These are phyloP conservation scores for Mortierella sp. DNA, from an alignment of 371 early-diverging fungal species.

Conservation along the genomic window DNA sequence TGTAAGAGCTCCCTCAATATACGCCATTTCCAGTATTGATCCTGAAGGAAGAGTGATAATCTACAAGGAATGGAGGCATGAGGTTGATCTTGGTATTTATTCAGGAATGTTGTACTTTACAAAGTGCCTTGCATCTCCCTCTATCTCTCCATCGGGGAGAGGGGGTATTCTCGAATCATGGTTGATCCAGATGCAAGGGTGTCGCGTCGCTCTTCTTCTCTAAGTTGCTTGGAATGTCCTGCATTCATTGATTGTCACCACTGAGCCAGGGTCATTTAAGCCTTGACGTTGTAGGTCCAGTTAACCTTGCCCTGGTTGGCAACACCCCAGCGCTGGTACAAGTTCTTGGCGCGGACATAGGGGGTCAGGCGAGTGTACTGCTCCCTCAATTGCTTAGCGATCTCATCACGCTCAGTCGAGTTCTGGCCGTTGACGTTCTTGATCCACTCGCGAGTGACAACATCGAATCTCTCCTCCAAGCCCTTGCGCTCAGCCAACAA, in stretches of 20 bases:
- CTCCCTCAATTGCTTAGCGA: slow-evolving; percentile 37
- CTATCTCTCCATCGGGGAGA: not conserved
- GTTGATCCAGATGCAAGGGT: slow-evolving; percentile 6
- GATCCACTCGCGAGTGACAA: slow-evolving; percentile 42
- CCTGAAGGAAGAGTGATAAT: no score
- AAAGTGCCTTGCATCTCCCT: slow-evolving; percentile 8
- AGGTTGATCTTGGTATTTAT: slow-evolving; percentile 1
- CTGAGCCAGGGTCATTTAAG: slow-evolving; percentile 5
- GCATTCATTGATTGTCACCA: slow-evolving; percentile 2
- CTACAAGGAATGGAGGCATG: no score
- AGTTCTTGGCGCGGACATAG: slow-evolving; percentile 53
- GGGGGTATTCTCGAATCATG: slow-evolving; percentile 11
- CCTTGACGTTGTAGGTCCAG: slow-evolving; percentile 55
- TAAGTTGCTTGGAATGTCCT: slow-evolving; percentile 7
- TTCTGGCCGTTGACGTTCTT: slow-evolving; percentile 44
- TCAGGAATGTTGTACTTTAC: slow-evolving; percentile 18
- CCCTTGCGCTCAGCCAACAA: slow-evolving; percentile 32
- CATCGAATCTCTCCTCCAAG: slow-evolving; percentile 37
- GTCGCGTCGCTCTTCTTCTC: not conserved
- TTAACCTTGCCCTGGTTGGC: slow-evolving; percentile 41
- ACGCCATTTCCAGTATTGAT: no score
- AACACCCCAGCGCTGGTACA: slow-evolving; percentile 55
- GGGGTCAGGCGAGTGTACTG: slow-evolving; percentile 53
- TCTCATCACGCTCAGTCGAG: slow-evolving; percentile 42
- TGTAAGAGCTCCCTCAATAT: no score